These are phyloP conservation scores for Benincasa hispida DNA, from an alignment of 306 rosid species.

Conservation along the genomic window DNA sequence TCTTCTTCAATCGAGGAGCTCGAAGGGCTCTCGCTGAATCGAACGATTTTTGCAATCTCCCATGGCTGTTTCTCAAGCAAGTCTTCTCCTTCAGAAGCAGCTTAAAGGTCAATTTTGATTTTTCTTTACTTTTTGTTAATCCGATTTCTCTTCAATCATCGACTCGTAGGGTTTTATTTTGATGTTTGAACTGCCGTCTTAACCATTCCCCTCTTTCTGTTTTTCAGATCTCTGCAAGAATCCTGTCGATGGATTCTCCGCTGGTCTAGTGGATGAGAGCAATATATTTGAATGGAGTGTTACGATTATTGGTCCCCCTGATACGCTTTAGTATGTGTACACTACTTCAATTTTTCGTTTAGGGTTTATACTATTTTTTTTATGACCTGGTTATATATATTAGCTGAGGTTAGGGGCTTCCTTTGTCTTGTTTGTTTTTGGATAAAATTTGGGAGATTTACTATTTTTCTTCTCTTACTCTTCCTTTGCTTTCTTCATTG, in stretches of 20 bases:
- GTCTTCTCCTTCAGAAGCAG: slow-evolving; percentile 93
- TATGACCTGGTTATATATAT: not conserved
- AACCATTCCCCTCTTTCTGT: not conserved
- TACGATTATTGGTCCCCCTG: slow-evolving; percentile 95
- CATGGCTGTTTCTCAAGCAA: slow-evolving; percentile 84
- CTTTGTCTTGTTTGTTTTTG: not conserved
- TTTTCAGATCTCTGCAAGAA: slow-evolving; percentile 83
- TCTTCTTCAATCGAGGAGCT: slow-evolving; percentile 13
- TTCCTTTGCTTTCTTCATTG: not conserved
- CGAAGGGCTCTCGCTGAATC: slow-evolving; percentile 10
- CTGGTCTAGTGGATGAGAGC: slow-evolving; percentile 82
- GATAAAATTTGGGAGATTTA: too few relatives aligned
- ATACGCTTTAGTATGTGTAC: slow-evolving; percentile 75
- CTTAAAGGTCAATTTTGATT: slow-evolving; percentile 48
- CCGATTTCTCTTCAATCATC: not conserved
- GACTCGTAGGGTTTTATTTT: not conserved
- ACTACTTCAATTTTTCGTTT: not conserved
- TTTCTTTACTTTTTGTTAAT: not conserved
- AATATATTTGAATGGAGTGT: slow-evolving; percentile 99
- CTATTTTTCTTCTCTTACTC: not conserved
- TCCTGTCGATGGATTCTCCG: slow-evolving; percentile 94
- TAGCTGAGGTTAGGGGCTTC: not conserved
- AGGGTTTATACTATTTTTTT: not conserved
- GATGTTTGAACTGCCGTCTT: slow-evolving; percentile 14
- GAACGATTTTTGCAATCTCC: not conserved